Percentiles rank a stretch among this genome's conserved stretches.
Evolutionary conservation across 2,329 filamentous ascomycete genomes (phyloP).

Genomic region (Trichoderma cornu-damae): DNA sequence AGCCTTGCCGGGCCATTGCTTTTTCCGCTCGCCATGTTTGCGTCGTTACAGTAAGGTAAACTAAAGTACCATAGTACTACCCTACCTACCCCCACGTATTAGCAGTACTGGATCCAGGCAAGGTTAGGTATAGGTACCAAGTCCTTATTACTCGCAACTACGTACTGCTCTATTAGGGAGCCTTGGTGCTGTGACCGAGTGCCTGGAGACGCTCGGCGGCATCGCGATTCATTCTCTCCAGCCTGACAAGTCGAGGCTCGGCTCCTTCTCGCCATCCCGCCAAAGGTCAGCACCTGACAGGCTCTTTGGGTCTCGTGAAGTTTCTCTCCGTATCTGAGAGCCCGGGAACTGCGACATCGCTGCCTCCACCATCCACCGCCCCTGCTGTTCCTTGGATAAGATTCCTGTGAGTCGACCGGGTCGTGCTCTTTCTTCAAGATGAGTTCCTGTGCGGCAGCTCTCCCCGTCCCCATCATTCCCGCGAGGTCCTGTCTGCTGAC

Average conservation of each 20-base stretch:
- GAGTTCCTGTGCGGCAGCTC: slow-evolving; percentile 36
- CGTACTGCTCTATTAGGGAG: too few relatives aligned
- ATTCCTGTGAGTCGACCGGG: slow-evolving; percentile 30
- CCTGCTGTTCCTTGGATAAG: slow-evolving; percentile 23
- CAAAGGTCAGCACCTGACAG: slow-evolving; percentile 4
- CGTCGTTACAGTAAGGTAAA: too few relatives aligned
- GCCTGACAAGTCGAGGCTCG: slow-evolving; percentile 2
- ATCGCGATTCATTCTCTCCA: slow-evolving; percentile 12
- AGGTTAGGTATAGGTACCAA: too few relatives aligned
- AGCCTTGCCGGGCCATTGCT: slow-evolving; percentile 15
- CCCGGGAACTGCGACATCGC: background rate
- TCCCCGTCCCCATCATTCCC: slow-evolving; percentile 8
- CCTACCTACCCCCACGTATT: slow-evolving; percentile 19
- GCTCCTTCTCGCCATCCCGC: background rate
- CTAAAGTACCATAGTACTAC: too few relatives aligned
- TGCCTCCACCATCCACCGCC: slow-evolving; percentile 14
- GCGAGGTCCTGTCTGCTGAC: slow-evolving; percentile 1
- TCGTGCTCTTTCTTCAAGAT: slow-evolving; percentile 32
- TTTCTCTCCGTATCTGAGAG: background rate
- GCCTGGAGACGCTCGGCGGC: slow-evolving; percentile 9
- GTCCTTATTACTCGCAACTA: background rate
- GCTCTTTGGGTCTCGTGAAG: background rate
- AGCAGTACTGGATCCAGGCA: slow-evolving; percentile 13
- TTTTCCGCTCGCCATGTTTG: slow-evolving; percentile 14
- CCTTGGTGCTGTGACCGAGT: background rate